Evolutionary conservation across 2,329 filamentous ascomycete genomes (phyloP).

Genomic region (Coniochaeta pulveracea): DNA sequence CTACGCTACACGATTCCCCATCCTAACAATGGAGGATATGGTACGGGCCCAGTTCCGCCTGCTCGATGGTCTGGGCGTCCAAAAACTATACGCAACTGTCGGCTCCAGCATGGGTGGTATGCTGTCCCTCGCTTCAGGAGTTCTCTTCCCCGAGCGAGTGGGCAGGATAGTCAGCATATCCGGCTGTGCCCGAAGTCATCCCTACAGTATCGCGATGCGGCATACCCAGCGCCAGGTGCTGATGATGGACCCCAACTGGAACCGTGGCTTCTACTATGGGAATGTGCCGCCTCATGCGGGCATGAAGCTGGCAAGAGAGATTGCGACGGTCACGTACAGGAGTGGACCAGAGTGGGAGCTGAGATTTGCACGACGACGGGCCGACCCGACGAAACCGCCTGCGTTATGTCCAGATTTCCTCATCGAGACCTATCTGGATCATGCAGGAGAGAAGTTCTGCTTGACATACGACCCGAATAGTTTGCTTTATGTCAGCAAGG

Average conservation of each 20-base stretch:
- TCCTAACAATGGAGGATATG: conserved; percentile 95
- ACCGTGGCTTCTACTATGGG: conserved; percentile 87
- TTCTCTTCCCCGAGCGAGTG: conserved; percentile 73
- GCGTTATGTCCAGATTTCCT: conserved; percentile 95
- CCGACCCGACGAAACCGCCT: conserved; percentile 75
- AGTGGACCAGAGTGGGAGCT: conserved; percentile 97
- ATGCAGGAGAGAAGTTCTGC: conserved; percentile 97
- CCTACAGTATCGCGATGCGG: conserved; percentile 97
- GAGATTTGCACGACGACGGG: conserved; percentile 77
- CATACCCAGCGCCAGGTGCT: conserved; percentile 95
- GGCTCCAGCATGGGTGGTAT: conserved; percentile 98
- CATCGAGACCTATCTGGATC: conserved; percentile 96
- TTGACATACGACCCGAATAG: conserved; percentile 95
- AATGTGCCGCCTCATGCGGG: conserved; percentile 82
- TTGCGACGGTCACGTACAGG: conserved; percentile 93
- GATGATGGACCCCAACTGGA: conserved; percentile 99
- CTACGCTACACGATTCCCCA: conserved; percentile 92
- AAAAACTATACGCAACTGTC: conserved; percentile 79
- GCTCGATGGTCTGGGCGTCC: conserved; percentile 66
- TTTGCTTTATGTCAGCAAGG: conserved; percentile 91
- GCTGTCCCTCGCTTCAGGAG: conserved; percentile 83
- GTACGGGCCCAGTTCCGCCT: conserved; percentile 89
- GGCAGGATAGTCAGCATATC: conserved; percentile 78
- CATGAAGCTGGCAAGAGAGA: conserved; percentile 96
- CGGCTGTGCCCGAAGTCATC: conserved; percentile 87